phyloP scores from a whole-genome alignment of 106 monocot species.

The Dendrobium officinale region DNA sequence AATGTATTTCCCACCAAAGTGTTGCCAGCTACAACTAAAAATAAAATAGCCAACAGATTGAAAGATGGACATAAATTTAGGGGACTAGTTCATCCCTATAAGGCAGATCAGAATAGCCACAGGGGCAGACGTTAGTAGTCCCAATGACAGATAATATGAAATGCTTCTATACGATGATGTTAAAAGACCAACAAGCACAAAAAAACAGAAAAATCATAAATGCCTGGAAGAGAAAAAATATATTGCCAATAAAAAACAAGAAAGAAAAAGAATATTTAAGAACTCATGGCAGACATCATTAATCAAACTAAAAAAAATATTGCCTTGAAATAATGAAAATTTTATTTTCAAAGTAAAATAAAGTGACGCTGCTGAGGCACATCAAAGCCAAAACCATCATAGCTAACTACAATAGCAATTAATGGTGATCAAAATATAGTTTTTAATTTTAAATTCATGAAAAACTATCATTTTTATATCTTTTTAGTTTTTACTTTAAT shows the following conservation, averaged over 20 bases:
- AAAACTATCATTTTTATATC: too few relatives aligned
- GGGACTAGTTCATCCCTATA: slow-evolving; percentile 10
- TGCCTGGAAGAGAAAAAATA: not conserved
- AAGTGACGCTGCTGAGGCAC: too few relatives aligned
- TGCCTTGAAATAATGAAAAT: too few relatives aligned
- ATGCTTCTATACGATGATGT: not conserved
- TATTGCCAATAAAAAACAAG: not conserved
- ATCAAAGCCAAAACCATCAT: too few relatives aligned
- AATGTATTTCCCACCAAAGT: not conserved
- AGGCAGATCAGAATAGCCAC: not conserved
- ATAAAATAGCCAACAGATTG: slow-evolving; percentile 3
- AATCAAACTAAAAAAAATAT: too few relatives aligned
- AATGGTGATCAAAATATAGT: too few relatives aligned
- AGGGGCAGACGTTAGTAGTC: slow-evolving; percentile 10
- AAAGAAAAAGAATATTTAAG: not conserved
- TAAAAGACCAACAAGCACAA: not conserved
- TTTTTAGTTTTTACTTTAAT: too few relatives aligned
- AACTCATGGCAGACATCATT: not conserved
- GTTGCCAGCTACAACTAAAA: not conserved
- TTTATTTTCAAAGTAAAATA: too few relatives aligned
- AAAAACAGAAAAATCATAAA: not conserved
- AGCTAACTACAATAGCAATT: too few relatives aligned
- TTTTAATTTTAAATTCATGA: too few relatives aligned
- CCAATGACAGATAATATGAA: not conserved
- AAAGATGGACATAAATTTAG: slow-evolving; percentile 1